Evolutionary conservation across 306 rosid species (phyloP).

Genomic region (Myrica gale): DNA sequence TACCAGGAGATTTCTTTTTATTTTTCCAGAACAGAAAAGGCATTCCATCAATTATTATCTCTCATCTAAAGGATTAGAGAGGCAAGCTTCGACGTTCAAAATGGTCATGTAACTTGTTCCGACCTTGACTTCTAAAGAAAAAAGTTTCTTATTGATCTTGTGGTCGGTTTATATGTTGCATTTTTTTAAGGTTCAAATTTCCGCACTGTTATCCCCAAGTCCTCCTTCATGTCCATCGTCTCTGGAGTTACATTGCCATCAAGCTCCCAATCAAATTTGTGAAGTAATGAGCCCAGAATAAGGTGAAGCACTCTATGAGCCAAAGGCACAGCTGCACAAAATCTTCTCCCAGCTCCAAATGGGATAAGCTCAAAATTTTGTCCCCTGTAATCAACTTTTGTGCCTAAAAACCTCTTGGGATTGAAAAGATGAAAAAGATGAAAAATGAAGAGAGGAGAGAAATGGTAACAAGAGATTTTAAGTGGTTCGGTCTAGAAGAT

Average conservation of each 20-base stretch:
- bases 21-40: slow-evolving; percentile 1
- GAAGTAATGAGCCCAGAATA: slow-evolving; percentile 45
- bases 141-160: background rate
- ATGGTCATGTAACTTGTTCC: too few species aligned
- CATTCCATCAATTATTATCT: background rate
- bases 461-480: too few species aligned
- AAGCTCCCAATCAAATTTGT: slow-evolving; percentile 59
- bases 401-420: slow-evolving; percentile 47
- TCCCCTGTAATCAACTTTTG: slow-evolving; percentile 37
- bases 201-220: slow-evolving; percentile 40
- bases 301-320: slow-evolving; percentile 47
- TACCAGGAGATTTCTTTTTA: background rate
- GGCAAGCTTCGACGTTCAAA: too few species aligned
- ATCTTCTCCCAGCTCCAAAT: slow-evolving; percentile 53
- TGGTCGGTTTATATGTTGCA: background rate
- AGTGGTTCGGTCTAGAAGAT: too few species aligned
- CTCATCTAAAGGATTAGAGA: background rate
- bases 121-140: too few species aligned
- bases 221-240: slow-evolving; percentile 45
- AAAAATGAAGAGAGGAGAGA: too few species aligned
- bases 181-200: slow-evolving; percentile 38
- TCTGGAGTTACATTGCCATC: slow-evolving; percentile 28
- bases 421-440: too few species aligned
- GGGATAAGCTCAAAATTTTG: slow-evolving; percentile 48
- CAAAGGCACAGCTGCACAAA: slow-evolving; percentile 54